phyloP scores from a whole-genome alignment of 1,284 basidiomycete species.

The Trichosporon sp. region DNA sequence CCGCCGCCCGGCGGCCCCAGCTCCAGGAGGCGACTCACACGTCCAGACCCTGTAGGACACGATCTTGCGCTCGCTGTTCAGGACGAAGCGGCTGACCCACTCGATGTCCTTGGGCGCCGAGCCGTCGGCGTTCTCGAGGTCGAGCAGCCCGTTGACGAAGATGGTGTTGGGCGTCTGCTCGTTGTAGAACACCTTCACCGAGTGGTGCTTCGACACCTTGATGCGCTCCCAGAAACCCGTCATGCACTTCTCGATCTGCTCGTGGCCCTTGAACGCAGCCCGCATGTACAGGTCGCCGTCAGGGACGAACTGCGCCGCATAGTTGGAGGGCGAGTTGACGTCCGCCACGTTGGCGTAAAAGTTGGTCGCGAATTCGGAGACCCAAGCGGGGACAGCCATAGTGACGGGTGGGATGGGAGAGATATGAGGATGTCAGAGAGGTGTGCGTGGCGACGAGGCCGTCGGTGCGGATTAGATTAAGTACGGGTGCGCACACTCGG shows the following conservation, averaged over 20 bases:
- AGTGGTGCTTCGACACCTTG: neutral
- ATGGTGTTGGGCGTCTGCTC: neutral
- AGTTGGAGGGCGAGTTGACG: neutral
- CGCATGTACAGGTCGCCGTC: constrained; percentile 2
- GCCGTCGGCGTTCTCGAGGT: neutral
- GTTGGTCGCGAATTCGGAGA: neutral
- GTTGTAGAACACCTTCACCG: neutral
- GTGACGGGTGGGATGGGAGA: neutral
- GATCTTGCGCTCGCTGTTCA: neutral
- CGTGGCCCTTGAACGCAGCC: neutral
- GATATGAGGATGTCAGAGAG: neutral
- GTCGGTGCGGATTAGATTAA: neutral
- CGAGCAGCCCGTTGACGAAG: neutral
- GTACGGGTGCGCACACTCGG: neutral
- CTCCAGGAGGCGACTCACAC: neutral
- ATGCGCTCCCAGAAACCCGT: neutral
- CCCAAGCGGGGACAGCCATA: neutral
- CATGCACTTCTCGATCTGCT: neutral
- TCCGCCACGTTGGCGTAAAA: constrained; percentile 1
- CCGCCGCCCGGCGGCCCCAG: neutral
- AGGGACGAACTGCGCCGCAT: neutral
- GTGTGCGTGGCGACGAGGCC: neutral
- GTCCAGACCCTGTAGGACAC: neutral
- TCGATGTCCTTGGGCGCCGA: neutral
- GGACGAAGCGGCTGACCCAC: neutral